Percentiles rank a stretch among this genome's conserved stretches.
These are phyloP conservation scores for Linnemannia exigua DNA, from an alignment of 192 early-diverging fungal species.

Conservation along the genomic window DNA sequence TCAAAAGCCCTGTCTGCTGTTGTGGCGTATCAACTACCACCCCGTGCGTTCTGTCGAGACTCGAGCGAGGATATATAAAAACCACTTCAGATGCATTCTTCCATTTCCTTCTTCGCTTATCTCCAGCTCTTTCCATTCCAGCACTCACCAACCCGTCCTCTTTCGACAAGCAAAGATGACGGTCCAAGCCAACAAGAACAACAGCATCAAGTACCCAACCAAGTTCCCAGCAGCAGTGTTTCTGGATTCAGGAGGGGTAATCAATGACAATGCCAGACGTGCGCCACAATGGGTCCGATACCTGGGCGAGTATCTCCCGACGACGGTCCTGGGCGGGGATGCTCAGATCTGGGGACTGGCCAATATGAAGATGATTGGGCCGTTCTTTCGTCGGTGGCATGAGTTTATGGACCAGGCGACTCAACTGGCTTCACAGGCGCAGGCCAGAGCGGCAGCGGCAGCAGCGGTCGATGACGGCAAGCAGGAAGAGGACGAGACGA, in stretches of 20 bases:
- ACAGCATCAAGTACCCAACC: constrained; percentile 17
- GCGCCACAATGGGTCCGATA: constrained; percentile 46
- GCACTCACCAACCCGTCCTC: background rate
- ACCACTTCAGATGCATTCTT: background rate
- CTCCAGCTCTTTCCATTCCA: background rate
- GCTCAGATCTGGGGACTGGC: constrained; percentile 35
- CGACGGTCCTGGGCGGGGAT: constrained; percentile 28
- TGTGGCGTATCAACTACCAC: background rate
- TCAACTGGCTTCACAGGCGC: constrained; percentile 13
- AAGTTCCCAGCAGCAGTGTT: constrained; percentile 47
- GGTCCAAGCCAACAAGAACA: background rate
- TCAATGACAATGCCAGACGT: constrained; percentile 45
- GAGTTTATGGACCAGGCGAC: constrained; percentile 41
- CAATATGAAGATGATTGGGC: constrained; percentile 22
- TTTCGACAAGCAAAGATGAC: constrained; percentile 12
- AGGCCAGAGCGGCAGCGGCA: constrained; percentile 5
- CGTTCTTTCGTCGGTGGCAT: constrained; percentile 42
- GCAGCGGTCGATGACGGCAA: background rate
- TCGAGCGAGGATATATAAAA: background rate
- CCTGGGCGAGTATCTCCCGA: constrained; percentile 39
- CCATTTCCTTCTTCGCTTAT: background rate
- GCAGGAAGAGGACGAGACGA: background rate
- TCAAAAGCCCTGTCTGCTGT: background rate
- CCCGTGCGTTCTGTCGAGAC: background rate
- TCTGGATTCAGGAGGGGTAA: constrained; percentile 47